Evolutionary conservation across 805 yeast species (phyloP), one percentile per base, ranked within the genome.

Genomic region (Isabelozyma gotoi): DNA sequence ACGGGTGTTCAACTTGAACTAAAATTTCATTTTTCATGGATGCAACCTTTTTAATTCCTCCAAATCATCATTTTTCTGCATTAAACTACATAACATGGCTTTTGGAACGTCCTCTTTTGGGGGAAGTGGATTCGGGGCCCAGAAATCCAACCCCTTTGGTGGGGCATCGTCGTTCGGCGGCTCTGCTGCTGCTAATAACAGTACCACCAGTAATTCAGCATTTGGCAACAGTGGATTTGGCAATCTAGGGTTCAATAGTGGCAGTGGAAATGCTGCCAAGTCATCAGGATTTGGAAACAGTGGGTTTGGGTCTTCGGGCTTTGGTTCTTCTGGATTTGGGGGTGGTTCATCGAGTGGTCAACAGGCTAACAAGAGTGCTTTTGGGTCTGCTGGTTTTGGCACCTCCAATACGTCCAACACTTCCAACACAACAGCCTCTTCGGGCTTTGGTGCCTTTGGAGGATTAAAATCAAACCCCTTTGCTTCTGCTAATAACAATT

Each of bases 21-120:
- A 56, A 75, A 1, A 58, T 59, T 36, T 53, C 62, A 33, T 53
- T 53, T 14, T 31, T 32, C 12, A 39, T n/a, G n/a, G n/a, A n/a
- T n/a, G n/a, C n/a, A n/a, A n/a, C 27, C 3, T 38, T 42, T 39
- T 67, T 66, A 45, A 53, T 67, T n/a, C 60, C 60, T 11, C 51
- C 50, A 27, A 40, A 60, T 1, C 44, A 63, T 11, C 29, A 24
- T 4, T 7, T 7, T n/a, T n/a, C n/a, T n/a, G n/a, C n/a, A n/a
- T n/a, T n/a, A n/a, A n/a, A n/a, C n/a, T n/a, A n/a, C n/a, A n/a
- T n/a, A n/a, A n/a, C 29, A 24, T 24, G 29, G 29, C 29, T 10
- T 24, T 24, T n/a, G 29, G 29, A 10, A 24, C 29, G 29, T 24
- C 29, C 12, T 24, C 43, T 18, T 38, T 37, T 17, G 36, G 38